Evolutionary conservation across 495 filamentous ascomycete genomes (phyloP).

Genomic region (Aspergillus cristatus): DNA sequence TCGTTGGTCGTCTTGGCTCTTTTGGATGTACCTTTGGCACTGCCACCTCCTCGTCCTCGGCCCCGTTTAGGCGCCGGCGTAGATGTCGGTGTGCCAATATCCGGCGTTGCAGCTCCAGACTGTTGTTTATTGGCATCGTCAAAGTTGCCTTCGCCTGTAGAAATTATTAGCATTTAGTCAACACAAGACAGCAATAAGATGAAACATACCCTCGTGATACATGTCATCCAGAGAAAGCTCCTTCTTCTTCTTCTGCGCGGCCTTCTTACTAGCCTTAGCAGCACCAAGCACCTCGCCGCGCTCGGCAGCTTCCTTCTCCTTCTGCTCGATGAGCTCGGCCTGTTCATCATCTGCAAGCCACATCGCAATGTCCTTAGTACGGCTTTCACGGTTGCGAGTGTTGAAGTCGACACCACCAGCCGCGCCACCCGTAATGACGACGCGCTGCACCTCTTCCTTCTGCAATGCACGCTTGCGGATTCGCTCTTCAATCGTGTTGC

Average conservation of each 20-base stretch:
- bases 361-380: slow-evolving; percentile 91
- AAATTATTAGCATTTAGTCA: slow-evolving; percentile 11
- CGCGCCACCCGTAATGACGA: slow-evolving; percentile 89
- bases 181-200: background rate
- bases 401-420: slow-evolving; percentile 86
- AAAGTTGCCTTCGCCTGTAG: slow-evolving; percentile 83
- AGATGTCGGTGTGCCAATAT: slow-evolving; percentile 31
- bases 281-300: slow-evolving; percentile 40
- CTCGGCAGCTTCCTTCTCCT: slow-evolving; percentile 72
- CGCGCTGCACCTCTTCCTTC: slow-evolving; percentile 98
- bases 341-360: slow-evolving; percentile 96
- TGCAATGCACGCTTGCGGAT: slow-evolving; percentile 96
- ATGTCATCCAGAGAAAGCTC: slow-evolving; percentile 85
- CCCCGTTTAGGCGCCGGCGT: slow-evolving; percentile 46
- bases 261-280: slow-evolving; percentile 48
- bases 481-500: slow-evolving; percentile 94
- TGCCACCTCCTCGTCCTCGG: slow-evolving; percentile 39
- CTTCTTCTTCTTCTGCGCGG: slow-evolving; percentile 55
- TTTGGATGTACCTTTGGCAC: slow-evolving; percentile 52
- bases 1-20: slow-evolving; percentile 90
- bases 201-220: slow-evolving; percentile 88
- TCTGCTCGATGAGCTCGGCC: slow-evolving; percentile 79
- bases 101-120: slow-evolving; percentile 74
- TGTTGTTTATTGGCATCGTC: slow-evolving; percentile 67
- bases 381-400: slow-evolving; percentile 77